Evolutionary conservation across 1,139 yeast genomes (phyloP).

Genomic region (Nakaseomyces uthaithaninus): DNA sequence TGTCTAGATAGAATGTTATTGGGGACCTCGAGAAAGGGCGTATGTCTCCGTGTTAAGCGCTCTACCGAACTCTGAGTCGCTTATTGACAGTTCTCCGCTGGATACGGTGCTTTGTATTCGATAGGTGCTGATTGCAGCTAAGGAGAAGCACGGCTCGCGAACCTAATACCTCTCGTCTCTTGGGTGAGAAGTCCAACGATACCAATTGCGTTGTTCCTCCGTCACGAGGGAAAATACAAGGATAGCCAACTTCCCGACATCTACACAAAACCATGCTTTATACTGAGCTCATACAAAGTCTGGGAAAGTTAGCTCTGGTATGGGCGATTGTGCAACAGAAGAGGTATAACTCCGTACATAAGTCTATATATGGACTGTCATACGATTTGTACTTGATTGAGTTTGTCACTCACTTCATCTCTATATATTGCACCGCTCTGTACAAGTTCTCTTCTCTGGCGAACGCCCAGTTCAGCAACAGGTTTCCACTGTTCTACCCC

Average conservation of each 20-base stretch:
- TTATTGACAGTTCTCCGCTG: too few species aligned
- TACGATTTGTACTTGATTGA: slow-evolving; percentile 25
- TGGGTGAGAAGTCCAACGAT: too few species aligned
- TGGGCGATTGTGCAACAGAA: slow-evolving; percentile 22
- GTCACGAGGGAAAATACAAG: too few species aligned
- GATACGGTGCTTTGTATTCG: too few species aligned
- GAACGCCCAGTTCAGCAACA: slow-evolving; percentile 15
- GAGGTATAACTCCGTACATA: slow-evolving; percentile 25
- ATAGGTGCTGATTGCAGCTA: too few species aligned
- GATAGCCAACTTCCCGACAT: background rate
- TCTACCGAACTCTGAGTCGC: too few species aligned
- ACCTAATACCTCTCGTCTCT: too few species aligned
- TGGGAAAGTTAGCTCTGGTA: slow-evolving; percentile 1
- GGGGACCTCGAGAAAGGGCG: too few species aligned
- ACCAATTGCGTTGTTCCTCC: too few species aligned
- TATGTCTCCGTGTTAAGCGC: too few species aligned
- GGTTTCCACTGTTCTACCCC: slow-evolving; percentile 28
- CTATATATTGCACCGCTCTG: slow-evolving; percentile 21
- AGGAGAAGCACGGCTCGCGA: too few species aligned
- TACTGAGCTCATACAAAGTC: slow-evolving; percentile 1
- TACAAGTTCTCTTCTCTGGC: slow-evolving; percentile 21
- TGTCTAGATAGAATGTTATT: too few species aligned
- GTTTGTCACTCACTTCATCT: slow-evolving; percentile 13
- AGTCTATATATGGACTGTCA: slow-evolving; percentile 31
- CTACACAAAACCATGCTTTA: background rate